Base-by-base conservation (phyloP, 2,329 filamentous ascomycete species). In the Aspergillus sp. region DNA sequence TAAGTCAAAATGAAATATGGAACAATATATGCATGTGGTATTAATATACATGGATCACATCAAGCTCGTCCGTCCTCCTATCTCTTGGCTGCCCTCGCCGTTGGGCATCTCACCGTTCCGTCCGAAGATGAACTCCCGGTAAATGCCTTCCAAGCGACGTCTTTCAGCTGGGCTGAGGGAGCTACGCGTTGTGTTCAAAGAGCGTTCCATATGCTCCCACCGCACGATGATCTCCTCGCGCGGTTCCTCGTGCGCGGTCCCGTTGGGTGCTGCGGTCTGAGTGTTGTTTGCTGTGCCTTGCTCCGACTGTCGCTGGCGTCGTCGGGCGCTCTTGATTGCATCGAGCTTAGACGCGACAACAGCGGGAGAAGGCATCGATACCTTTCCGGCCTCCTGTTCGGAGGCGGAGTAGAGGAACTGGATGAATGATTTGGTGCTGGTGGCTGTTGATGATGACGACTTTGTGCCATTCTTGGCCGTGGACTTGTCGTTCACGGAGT, bases 31-130 rank as follows among this genome's bases (percentile, higher is more conserved):
- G 50, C 41, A 44, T 10, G 19, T 42, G 11, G 21, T 23, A 41
- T 19, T 39, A 41, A 41, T 54, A 25, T 54, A 54, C 51, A 54
- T 49, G 15, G 8, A 17, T 49, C 68, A 97, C 95, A 98, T 98
- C 77, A 99, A 81, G 78, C 92, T 98, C 69, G 90, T 94, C 73
- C 95, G 83, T 13, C 93, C 95, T 7, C 95, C 95, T 78, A 99
- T 87, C 77, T 98, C 95, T 75, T 88, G 96, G 59, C 90, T 90
- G 0, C 90, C 92, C 77, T 98, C 91, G 1, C 95, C 95, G 76
- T 90, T 94, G 62, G 88, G 91, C 91, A 99, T 92, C 80, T 98
- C 93, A 7, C 95, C 95, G 75, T 93, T 96, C 67, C 95, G 84
- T 0, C 92, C 93, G 3, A 91, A 90, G 0, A 97, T 88, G 81